Evolutionary conservation across 331 rosid species (phyloP), one percentile per base, ranked within the genome.

Genomic region (Pyracantha coccinea): DNA sequence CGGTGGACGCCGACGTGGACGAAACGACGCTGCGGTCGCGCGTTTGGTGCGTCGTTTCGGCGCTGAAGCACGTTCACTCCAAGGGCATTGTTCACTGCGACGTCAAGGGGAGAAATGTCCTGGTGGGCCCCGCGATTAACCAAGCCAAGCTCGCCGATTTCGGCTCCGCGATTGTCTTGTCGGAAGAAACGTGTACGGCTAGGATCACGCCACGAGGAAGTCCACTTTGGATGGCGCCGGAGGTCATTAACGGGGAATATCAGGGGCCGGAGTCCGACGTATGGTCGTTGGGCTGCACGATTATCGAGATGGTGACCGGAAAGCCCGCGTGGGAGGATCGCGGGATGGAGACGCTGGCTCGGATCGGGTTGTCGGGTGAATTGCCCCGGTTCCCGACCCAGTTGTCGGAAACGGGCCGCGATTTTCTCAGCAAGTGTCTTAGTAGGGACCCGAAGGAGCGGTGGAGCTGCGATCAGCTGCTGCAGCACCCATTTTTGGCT

Each of bases 171-270:
- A 58, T 77, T 17, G 85, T 83, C 7, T 3, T 60, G 1, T 6
- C 68, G 1, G 21, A 13, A 3, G 27, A 5, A 4, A 61, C 2
- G 0, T 0, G 25, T 0, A 41, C 47, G 8, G 58, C 9, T 9
- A 61, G 16, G 29, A 27, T 79, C 1, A 1, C 14, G 66, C 96
- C 93, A 5, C 90, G 98, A 6, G 98, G 98, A 24, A 94, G 96
- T n/a, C 98, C 98, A 20, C 69, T 94, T 68, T 91, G 98, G 98
- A 94, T 94, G 98, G 98, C 97, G 17, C 98, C 98, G 77, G 98
- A 94, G 87, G 98, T 94, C 0, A 75, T 94, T 14, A 84, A 90
- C 16, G 73, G 88, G 77, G 90, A 90, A 66, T 82, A 74, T 38
- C 97, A 90, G 84, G 95, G 96, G 35, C 88, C 93, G 47, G 95